phyloP scores from a whole-genome alignment of 2,329 filamentous ascomycete genomes.

The Trichoderma atroviride region DNA sequence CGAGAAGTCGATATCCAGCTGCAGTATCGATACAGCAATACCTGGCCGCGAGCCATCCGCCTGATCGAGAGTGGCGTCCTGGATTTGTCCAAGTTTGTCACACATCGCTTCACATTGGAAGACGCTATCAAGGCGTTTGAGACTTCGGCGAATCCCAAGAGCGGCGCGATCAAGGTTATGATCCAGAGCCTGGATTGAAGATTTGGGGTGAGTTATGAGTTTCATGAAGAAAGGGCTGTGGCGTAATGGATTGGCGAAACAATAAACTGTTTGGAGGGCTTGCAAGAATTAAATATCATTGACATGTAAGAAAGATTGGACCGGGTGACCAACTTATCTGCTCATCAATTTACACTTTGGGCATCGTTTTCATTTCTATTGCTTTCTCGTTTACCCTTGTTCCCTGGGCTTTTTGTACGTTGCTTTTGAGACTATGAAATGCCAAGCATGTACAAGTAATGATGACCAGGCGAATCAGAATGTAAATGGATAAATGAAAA shows the following conservation, averaged over 20 bases:
- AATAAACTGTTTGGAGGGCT: background rate
- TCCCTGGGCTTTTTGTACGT: background rate
- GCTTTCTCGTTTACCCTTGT: background rate
- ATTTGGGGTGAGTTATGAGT: background rate
- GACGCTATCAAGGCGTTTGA: constrained; percentile 88
- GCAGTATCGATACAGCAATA: constrained; percentile 96
- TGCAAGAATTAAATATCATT: background rate
- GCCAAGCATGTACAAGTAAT: background rate
- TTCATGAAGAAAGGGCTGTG: background rate
- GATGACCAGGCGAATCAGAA: background rate
- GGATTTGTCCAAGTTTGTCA: constrained; percentile 79
- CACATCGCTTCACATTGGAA: constrained; percentile 83
- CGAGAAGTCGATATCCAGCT: constrained; percentile 94
- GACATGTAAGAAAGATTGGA: background rate
- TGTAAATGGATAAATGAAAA: background rate
- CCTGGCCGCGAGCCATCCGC: constrained; percentile 91
- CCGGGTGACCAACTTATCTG: background rate
- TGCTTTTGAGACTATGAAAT: background rate
- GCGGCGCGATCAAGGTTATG: constrained; percentile 96
- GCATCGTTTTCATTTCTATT: background rate
- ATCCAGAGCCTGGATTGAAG: constrained; percentile 69
- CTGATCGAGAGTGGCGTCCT: constrained; percentile 83
- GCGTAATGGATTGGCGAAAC: background rate
- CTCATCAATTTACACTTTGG: background rate
- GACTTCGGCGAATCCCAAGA: constrained; percentile 84